These are phyloP conservation scores for Dendrothele bispora DNA, from an alignment of 768 basidiomycete species.

Conservation along the genomic window DNA sequence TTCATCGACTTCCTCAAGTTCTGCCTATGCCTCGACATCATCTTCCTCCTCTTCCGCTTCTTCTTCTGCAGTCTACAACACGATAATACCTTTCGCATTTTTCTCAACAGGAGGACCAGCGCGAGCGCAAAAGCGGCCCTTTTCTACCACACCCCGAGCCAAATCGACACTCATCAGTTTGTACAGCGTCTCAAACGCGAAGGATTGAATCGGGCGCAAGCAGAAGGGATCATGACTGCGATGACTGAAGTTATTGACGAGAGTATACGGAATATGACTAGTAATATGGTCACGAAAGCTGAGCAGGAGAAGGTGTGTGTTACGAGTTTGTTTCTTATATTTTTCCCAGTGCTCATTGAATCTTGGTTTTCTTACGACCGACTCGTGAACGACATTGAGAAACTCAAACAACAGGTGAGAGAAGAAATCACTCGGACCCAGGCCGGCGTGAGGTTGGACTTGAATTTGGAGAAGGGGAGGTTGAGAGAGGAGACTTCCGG, in stretches of 20 bases:
- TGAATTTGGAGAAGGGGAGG: slow-evolving; percentile 95
- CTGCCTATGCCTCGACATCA: neutral
- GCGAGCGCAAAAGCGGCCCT: slow-evolving; percentile 8
- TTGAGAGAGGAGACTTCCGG: slow-evolving; percentile 91
- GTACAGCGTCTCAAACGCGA: slow-evolving; percentile 88
- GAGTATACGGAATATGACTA: slow-evolving; percentile 93
- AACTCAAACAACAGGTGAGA: slow-evolving; percentile 88
- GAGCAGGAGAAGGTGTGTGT: slow-evolving; percentile 89
- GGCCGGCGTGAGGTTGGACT: slow-evolving; percentile 88
- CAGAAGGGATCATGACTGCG: slow-evolving; percentile 95
- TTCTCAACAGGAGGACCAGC: no score
- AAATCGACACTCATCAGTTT: slow-evolving; percentile 95
- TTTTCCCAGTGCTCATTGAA: neutral
- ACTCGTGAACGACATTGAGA: slow-evolving; percentile 88
- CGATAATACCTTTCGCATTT: no score
- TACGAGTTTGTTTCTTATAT: neutral
- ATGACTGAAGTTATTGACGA: slow-evolving; percentile 98
- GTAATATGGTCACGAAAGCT: slow-evolving; percentile 93
- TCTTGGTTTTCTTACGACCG: slow-evolving; percentile 54
- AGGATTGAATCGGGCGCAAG: slow-evolving; percentile 87
- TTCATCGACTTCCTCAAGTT: neutral
- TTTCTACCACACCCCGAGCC: slow-evolving; percentile 10
- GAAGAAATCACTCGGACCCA: slow-evolving; percentile 93
- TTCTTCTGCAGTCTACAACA: neutral
- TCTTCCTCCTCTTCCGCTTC: neutral